phyloP scores from a whole-genome alignment of 1,139 yeast genomes.

The Citeromyces hawaiiensis region DNA sequence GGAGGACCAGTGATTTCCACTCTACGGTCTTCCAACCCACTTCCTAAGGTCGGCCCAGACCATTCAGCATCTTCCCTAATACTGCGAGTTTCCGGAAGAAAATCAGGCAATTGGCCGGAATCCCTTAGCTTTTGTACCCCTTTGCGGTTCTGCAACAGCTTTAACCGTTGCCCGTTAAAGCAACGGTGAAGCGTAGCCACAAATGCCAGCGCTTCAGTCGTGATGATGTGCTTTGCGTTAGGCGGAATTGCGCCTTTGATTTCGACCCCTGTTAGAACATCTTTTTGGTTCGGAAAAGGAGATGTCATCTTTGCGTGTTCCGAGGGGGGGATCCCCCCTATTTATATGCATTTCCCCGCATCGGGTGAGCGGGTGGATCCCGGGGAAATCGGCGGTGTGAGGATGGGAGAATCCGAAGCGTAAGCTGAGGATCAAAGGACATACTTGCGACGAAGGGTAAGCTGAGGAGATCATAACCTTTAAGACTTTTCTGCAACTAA shows the following conservation, averaged over 20 bases:
- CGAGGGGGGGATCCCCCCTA: neutral
- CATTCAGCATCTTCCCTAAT: conserved; percentile 64
- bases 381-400: too few relatives aligned
- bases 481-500: too few relatives aligned
- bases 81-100: conserved; percentile 48
- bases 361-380: neutral
- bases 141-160: conserved; percentile 46
- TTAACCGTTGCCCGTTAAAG: conserved; percentile 48
- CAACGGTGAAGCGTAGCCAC: conserved; percentile 64
- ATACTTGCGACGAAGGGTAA: too few relatives aligned
- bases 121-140: conserved; percentile 54
- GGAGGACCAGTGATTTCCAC: too few relatives aligned
- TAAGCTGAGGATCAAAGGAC: too few relatives aligned
- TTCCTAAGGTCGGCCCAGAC: conserved; percentile 66
- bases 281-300: conserved; percentile 40
- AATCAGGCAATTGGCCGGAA: conserved; percentile 18
- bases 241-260: conserved; percentile 38
- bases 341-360: conserved; percentile 1
- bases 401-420: neutral
- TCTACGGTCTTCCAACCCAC: too few relatives aligned
- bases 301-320: neutral
- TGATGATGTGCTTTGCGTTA: conserved; percentile 43
- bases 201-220: conserved; percentile 58
- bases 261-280: conserved; percentile 37
- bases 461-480: too few relatives aligned